Evolutionary conservation across 1,284 basidiomycete species (phyloP), one percentile per base, ranked within the genome.

Genomic region (Microbotryomycetes sp.): DNA sequence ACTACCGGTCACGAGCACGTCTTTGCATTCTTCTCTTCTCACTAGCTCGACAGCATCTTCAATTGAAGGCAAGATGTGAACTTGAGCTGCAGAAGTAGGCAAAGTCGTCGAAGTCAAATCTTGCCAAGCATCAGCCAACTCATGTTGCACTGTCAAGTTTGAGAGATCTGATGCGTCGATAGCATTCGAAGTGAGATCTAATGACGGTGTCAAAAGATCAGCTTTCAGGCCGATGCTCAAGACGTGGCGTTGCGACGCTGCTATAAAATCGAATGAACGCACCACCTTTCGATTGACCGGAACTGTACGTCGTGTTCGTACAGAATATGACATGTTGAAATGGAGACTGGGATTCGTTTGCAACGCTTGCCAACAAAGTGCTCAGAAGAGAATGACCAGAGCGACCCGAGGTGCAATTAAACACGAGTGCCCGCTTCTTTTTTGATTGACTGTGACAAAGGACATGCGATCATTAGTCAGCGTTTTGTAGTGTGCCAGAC

Each of bases 371-470:
- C 32, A 84, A 75, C 12, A 97, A 80, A 0, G 83, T 77, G 3
- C 76, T 77, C 22, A 99, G 79, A 73, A 99, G 86, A 0, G 80
- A 77, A 51, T 81, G 76, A 2, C 88, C 92, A 6, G 89, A 88
- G 31, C 96, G 85, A 6, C 92, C 94, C 58, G 83, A 86, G 3
- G 94, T 97, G 78, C 92, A 97, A 77, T 99, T 99, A 80, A 98
- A 99, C 36, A 98, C 82, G 50, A 99, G 79, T 3, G 89, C 77
- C 36, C 89, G 83, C 15, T 73, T 75, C 7, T 55, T 19, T 46
- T 50, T 26, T 30, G 55, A 51, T 30, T 25, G 36, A 9, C 36
- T 42, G 22, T 23, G 22, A 22, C 15, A 19, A 42, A 42, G 19
- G 36, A n/a, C n/a, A n/a, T n/a, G n/a, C n/a, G n/a, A n/a, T n/a